Evolutionary conservation across 371 early-diverging fungal genomes (phyloP), one percentile per base, ranked within the genome.

Genomic region (Rhizopus delemar): DNA sequence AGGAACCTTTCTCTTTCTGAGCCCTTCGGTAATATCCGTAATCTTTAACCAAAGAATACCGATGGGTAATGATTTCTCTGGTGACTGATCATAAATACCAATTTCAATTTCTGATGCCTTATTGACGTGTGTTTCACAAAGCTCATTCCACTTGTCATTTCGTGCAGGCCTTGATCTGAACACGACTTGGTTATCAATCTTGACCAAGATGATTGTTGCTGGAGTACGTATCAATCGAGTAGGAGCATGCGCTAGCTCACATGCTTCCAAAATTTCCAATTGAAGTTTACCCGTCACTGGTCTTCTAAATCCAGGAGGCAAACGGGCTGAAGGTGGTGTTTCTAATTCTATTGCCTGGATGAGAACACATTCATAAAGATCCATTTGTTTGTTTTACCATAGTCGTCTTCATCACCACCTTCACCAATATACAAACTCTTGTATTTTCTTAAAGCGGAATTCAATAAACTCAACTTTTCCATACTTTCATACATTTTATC

Each of bases 101-200:
- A 98, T 68, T 70, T 98, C 98, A 7, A 96, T 82, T 63, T 97
- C 97, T 13, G 88, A 86, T 0, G 91, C 95, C 73, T 90, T 90
- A 61, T 92, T 90, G 43, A 95, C 89, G 41, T 84, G 80, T 28
- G 94, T 77, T 50, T 87, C 89, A 69, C 93, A 92, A 32, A 87
- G 85, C 43, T 98, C 95, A 60, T 82, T 82, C 71, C 73, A 94
- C 39, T 82, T 81, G 46, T 85, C 86, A 28, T 82, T 83, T 36
- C 82, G 79, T 38, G 86, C 69, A 11, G 70, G 73, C 50, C 84
- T 84, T 15, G 93, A 91, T 62, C 79, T 85, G 49, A 85, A 92
- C 58, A 84, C 85, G 48, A 80, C 80, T 31, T 78, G 82, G 58
- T 89, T 92, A 63, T 94, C 96, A 48, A 98, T 83, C 60, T 90